A percentile compares a stretch with the other conserved stretches of the same genome.
Evolutionary conservation across 805 yeast genomes (phyloP).

Genomic region (Ogataea nonfermentans): DNA sequence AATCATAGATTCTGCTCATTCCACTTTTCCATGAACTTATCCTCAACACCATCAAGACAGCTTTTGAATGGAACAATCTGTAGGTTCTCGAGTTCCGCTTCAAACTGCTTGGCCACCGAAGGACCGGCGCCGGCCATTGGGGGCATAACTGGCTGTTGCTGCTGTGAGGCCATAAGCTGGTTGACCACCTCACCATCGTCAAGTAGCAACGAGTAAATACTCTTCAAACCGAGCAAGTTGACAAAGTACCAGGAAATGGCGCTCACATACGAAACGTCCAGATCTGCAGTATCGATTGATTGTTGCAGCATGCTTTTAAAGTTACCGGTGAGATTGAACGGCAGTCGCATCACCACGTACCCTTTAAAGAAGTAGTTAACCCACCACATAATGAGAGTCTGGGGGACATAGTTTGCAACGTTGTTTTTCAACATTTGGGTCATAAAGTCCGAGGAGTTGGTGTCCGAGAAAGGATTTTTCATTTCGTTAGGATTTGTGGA

Average conservation of each 20-base stretch:
- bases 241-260: conserved; percentile 96
- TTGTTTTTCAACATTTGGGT: conserved; percentile 77
- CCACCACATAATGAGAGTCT: conserved; percentile 95
- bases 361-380: conserved; percentile 92
- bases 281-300: conserved; percentile 78
- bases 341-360: conserved; percentile 80
- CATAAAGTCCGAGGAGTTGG: conserved; percentile 68
- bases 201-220: conserved; percentile 71
- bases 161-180: conserved; percentile 42
- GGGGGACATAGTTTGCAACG: conserved; percentile 82
- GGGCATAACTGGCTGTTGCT: conserved; percentile 31
- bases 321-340: conserved; percentile 85
- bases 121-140: conserved; percentile 56
- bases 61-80: conserved; percentile 42
- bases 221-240: conserved; percentile 76
- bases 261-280: conserved; percentile 90
- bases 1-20: background rate
- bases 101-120: conserved; percentile 59
- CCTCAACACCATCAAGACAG: conserved; percentile 59
- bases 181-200: conserved; percentile 49
- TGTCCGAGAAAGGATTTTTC: conserved; percentile 67
- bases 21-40: conserved; percentile 42
- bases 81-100: conserved; percentile 69
- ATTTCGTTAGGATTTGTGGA: conserved; percentile 38
- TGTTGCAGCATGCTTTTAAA: conserved; percentile 91